Base-by-base conservation (phyloP, 306 rosid species). In the Hippophae rhamnoides region DNA sequence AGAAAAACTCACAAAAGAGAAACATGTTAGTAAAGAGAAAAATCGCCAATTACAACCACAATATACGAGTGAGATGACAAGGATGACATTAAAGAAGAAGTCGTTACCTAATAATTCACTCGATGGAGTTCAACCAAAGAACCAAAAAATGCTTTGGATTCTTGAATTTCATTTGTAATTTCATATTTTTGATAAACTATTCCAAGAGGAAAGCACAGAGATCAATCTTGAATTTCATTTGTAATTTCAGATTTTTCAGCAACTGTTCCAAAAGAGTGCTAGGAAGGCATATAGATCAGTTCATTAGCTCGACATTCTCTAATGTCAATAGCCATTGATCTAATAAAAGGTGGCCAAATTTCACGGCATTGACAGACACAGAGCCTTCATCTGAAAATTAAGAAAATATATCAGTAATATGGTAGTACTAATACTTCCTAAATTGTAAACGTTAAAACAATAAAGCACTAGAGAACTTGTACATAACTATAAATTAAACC, bases 331-430 rank as follows among this genome's bases (percentile, higher is more conserved):
- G 68, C 71, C 77, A 70, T 66, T 50, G 84, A 69, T 40, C 72
- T 70, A 52, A 71, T 76, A 43, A 72, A 65, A 63, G 71, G 46
- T 10, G 79, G 70, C 68, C 78, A 60, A 27, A 80, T 76, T 48
- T 64, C 49, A 66, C 95, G 84, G 74, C 95, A 90, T 41, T 81
- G 86, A 6, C 96, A n/a, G 86, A 12, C 86, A 89, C 8, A 77
- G 85, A 45, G 98, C 89, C 79, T 83, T 84, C 79, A 83, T 79
- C 94, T 87, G 84, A 18, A 50, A 67, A 48, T 49, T 55, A 54
- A 69, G 11, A 55, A 50, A 12, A 23, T 26, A 62, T 18, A 53
- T 50, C 38, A 9, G 57, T 54, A 72, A 63, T 43, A 57, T 54
- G 57, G 41, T 27, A 52, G 41, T 2, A 47, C 69, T 61, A 60